Conservation (phyloP, 2,329 filamentous ascomycete species). For the Neonectria sp. region DNA sequence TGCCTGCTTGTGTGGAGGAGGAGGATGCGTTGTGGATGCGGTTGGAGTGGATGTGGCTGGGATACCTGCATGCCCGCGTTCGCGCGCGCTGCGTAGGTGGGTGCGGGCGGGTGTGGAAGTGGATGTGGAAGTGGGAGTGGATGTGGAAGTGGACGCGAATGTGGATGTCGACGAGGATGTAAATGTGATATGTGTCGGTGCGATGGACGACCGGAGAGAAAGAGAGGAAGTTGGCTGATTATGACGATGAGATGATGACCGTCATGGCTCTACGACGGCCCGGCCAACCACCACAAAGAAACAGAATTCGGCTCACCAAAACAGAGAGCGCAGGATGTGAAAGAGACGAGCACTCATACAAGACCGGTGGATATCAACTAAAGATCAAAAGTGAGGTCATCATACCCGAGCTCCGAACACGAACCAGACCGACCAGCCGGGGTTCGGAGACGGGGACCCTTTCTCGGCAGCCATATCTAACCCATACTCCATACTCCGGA, state of each 20-base stretch:
- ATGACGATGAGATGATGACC: neutral
- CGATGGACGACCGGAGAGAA: neutral
- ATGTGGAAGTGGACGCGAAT: neutral
- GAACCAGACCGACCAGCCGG: neutral
- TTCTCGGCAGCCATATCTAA: neutral
- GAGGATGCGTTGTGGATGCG: conserved; percentile 14
- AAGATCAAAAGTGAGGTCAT: neutral
- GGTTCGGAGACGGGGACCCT: neutral
- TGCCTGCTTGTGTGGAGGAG: conserved; percentile 35
- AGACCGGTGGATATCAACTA: neutral
- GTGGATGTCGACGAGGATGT: neutral
- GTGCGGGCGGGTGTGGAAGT: neutral
- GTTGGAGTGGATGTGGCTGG: neutral
- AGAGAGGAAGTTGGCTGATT: neutral
- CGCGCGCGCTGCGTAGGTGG: conserved; percentile 7
- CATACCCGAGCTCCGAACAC: neutral
- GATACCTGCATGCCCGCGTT: conserved; percentile 16
- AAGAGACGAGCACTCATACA: neutral
- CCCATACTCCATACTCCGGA: neutral
- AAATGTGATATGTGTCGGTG: neutral
- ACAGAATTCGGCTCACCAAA: no score
- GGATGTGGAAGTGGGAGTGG: neutral
- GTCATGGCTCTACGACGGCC: neutral
- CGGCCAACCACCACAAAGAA: no score
- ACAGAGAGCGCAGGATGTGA: no score